phyloP scores from a whole-genome alignment of 129 eudicot species.

The Escallonia rubra region DNA sequence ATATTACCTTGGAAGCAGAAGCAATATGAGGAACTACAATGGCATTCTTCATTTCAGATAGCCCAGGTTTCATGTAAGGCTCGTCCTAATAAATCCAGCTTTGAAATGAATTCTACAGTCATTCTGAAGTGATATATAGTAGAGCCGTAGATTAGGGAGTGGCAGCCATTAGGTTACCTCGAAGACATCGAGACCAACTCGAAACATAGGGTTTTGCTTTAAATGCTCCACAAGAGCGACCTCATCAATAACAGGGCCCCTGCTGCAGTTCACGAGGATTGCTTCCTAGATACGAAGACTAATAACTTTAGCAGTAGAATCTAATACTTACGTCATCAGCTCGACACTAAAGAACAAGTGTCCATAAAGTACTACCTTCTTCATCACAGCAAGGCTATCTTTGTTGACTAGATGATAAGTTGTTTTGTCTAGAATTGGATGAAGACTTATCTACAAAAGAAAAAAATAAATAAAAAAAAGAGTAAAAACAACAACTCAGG shows the following conservation, averaged over 20 bases:
- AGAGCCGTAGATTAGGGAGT: neutral
- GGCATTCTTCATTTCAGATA: conserved; percentile 91
- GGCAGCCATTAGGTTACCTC: conserved; percentile 37
- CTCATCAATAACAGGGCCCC: conserved; percentile 98
- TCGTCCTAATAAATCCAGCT: conserved; percentile 49
- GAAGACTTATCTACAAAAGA: conserved; percentile 79
- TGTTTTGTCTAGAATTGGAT: conserved; percentile 93
- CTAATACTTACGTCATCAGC: neutral
- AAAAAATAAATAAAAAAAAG: neutral
- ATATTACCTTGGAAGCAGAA: conserved; percentile 89
- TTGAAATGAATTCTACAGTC: neutral
- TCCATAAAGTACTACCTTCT: conserved; percentile 47
- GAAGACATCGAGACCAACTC: conserved; percentile 98
- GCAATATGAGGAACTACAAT: conserved; percentile 97
- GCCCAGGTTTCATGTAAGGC: conserved; percentile 99
- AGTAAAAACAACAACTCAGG: neutral
- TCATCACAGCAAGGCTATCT: conserved; percentile 88
- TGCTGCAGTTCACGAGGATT: conserved; percentile 85
- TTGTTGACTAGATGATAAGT: conserved; percentile 97
- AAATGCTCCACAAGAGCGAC: conserved; percentile 94
- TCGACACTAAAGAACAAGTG: neutral
- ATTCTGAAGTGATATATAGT: neutral
- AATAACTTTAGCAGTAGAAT: conserved; percentile 3
- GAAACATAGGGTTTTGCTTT: conserved; percentile 87
- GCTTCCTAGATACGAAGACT: conserved; percentile 58